phyloP scores from a whole-genome alignment of 83 land plant genomes.

The Diphasiastrum complanatum region DNA sequence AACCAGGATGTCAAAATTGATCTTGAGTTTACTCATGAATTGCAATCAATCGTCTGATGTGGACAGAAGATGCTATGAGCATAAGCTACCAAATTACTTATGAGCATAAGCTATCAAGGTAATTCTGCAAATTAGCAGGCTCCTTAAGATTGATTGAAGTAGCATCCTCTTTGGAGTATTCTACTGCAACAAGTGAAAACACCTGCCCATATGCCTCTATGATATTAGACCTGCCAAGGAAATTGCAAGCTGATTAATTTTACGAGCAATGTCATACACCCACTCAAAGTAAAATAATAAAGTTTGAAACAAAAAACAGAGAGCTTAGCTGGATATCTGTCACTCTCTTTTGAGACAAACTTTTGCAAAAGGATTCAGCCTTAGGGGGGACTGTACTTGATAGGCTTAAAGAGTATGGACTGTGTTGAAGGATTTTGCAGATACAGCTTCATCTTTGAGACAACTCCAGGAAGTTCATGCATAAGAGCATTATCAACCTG shows the following conservation, averaged over 20 bases:
- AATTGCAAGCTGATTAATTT: neutral
- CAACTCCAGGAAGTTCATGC: conserved; percentile 63
- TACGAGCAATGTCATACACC: conserved; percentile 2
- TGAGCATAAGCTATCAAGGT: conserved; percentile 70
- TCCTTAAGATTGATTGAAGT: conserved; percentile 44
- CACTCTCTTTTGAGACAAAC: no score
- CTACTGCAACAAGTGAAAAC: conserved; percentile 50
- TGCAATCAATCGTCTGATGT: no score
- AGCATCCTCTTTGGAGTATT: conserved; percentile 70
- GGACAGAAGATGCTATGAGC: no score
- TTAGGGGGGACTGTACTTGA: conserved; percentile 73
- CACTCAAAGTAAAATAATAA: neutral
- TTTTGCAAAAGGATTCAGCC: no score
- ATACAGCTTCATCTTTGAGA: conserved; percentile 83
- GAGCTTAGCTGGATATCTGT: neutral
- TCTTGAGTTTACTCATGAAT: no score
- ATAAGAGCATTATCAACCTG: conserved; percentile 58
- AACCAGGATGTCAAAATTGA: no score
- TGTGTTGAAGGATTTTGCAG: conserved; percentile 80
- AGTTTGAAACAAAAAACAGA: neutral
- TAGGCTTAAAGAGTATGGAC: conserved; percentile 85
- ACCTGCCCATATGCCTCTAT: conserved; percentile 88
- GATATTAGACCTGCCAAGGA: conserved; percentile 65
- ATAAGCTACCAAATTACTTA: no score
- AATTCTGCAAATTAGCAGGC: conserved; percentile 57